phyloP scores from a whole-genome alignment of 2,329 filamentous ascomycete species.

The Allantophomopsis cytisporea region DNA sequence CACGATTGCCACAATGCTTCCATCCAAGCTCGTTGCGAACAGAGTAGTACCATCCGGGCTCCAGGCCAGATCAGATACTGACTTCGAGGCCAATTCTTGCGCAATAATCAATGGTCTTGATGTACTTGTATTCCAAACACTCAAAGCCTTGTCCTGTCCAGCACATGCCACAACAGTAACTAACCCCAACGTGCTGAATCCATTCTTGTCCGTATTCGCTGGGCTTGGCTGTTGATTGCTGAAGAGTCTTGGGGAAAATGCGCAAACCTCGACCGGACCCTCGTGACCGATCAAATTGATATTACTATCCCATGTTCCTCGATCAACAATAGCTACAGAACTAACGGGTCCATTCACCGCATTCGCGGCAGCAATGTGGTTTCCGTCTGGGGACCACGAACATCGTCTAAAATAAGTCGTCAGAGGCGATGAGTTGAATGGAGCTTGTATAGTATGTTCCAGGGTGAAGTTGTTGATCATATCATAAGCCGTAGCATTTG shows the following conservation, averaged over 20 bases:
- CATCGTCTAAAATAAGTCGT: constrained; percentile 95
- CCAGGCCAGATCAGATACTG: constrained; percentile 91
- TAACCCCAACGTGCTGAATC: constrained; percentile 31
- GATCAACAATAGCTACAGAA: constrained; percentile 90
- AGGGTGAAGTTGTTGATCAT: constrained; percentile 94
- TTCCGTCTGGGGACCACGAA: constrained; percentile 95
- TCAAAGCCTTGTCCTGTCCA: constrained; percentile 90
- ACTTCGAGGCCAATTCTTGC: constrained; percentile 79
- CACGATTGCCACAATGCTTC: constrained; percentile 66
- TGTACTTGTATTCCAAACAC: constrained; percentile 95
- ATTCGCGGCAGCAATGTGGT: constrained; percentile 93
- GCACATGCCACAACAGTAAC: constrained; percentile 95
- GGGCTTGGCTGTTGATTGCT: constrained; percentile 47
- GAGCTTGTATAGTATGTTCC: constrained; percentile 78
- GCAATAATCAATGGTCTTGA: constrained; percentile 81
- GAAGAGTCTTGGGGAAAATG: constrained; percentile 89
- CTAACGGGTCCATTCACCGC: constrained; percentile 95
- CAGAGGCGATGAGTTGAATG: constrained; percentile 82
- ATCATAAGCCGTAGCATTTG: constrained; percentile 87
- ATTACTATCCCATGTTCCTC: constrained; percentile 85
- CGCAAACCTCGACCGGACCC: constrained; percentile 91
- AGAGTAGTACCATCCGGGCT: constrained; percentile 80
- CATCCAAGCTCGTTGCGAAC: constrained; percentile 79
- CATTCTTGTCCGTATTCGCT: constrained; percentile 34
- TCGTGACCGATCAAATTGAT: constrained; percentile 97